phyloP scores from a whole-genome alignment of 352 stramenopile species.

The Phytophthora syringae region DNA sequence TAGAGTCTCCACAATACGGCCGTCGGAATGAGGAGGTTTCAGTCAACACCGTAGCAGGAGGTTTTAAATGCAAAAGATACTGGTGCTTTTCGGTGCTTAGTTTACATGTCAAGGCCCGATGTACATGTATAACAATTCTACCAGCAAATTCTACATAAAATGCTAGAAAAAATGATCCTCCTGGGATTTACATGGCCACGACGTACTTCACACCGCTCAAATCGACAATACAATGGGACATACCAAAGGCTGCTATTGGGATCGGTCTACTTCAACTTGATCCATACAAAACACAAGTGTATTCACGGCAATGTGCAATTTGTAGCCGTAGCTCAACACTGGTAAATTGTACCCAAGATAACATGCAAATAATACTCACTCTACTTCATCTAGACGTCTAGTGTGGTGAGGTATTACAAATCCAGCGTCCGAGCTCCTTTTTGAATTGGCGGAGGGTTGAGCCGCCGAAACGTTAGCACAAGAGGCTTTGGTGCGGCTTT shows the following conservation, averaged over 20 bases:
- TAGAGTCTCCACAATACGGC: neutral
- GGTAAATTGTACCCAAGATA: neutral
- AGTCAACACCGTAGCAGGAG: too few species aligned
- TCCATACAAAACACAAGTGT: constrained; percentile 17
- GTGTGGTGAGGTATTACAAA: constrained; percentile 33
- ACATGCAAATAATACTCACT: neutral
- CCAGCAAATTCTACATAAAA: too few species aligned
- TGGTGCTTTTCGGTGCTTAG: too few species aligned
- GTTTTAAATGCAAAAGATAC: constrained; percentile 1
- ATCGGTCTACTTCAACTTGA: constrained; percentile 15
- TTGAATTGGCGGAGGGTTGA: constrained; percentile 15
- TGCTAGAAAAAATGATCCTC: too few species aligned
- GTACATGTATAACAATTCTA: too few species aligned
- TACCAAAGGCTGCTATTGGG: neutral
- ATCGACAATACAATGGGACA: neutral
- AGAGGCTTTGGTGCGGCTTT: constrained; percentile 57
- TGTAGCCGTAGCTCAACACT: too few species aligned
- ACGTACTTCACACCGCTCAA: too few species aligned
- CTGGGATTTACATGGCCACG: too few species aligned
- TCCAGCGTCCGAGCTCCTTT: constrained; percentile 43
- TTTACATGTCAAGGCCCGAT: too few species aligned
- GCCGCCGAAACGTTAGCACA: constrained; percentile 59
- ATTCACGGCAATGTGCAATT: too few species aligned
- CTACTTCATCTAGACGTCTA: neutral
- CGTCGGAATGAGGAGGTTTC: neutral